Percentiles rank a stretch among this genome's conserved stretches.
phyloP scores from a whole-genome alignment of 129 eudicot species.

The Smallanthus sonchifolius region DNA sequence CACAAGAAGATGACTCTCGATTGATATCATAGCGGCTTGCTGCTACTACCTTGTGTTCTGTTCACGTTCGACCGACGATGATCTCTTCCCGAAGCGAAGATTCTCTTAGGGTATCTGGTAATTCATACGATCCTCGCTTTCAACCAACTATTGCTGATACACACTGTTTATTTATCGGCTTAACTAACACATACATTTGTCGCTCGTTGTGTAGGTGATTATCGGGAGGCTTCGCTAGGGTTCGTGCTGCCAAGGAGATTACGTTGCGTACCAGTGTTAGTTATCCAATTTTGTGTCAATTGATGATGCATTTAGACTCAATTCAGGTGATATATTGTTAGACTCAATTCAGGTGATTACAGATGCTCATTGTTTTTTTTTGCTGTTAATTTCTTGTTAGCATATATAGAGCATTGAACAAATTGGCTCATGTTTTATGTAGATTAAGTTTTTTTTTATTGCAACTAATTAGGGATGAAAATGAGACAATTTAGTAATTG shows the following conservation, averaged over 20 bases:
- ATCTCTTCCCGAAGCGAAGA: neutral
- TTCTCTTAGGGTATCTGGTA: neutral
- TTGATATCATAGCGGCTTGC: slow-evolving; percentile 1
- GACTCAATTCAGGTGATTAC: slow-evolving; percentile 17
- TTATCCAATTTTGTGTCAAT: slow-evolving; percentile 14
- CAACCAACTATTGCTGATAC: neutral
- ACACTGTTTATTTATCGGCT: neutral
- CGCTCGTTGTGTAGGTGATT: neutral
- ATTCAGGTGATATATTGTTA: slow-evolving; percentile 21
- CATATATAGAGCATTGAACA: too few relatives aligned
- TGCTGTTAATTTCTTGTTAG: too few relatives aligned
- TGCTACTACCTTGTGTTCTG: neutral
- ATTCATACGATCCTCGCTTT: neutral
- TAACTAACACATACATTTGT: neutral
- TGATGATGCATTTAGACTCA: slow-evolving; percentile 11
- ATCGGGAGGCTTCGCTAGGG: slow-evolving; percentile 1
- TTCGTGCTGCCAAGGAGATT: neutral
- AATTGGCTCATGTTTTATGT: neutral
- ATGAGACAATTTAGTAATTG: neutral
- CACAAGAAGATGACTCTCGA: neutral
- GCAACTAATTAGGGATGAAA: neutral
- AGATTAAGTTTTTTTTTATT: slow-evolving; percentile 2
- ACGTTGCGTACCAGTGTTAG: neutral
- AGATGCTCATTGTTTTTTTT: too few relatives aligned
- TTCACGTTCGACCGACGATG: neutral